Evolutionary conservation across 1,284 basidiomycete genomes (phyloP), one percentile per base, ranked within the genome.

Genomic region (Cryptococcus deneoformans): DNA sequence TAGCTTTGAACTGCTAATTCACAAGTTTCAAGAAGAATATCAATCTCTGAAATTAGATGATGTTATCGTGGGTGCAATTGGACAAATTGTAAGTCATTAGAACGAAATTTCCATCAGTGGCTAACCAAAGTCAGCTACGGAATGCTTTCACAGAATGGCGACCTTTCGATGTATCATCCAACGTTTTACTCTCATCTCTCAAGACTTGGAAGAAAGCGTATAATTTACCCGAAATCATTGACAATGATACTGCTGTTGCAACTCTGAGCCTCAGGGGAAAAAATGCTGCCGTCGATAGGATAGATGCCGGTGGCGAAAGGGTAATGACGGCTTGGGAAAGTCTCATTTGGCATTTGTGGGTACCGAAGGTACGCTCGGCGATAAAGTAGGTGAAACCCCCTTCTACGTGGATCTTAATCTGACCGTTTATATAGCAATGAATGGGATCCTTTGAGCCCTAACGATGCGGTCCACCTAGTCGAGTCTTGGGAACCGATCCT

Each of bases 321-420:
- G 51, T 81, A 0, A 99, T 99, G 96, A 93, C 93, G 5, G 88
- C 96, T 0, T 99, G 90, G 75, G 95, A 99, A 73, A 89, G 88
- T 56, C 80, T 99, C 20, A 79, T 99, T 14, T 99, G 95, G 94
- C 89, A 88, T 61, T 81, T 89, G 6, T 99, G 94, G 95, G 80
- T 99, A 29, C 96, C 96, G 0, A 88, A 85, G 75, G 87, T 99
- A n/a, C 86, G 96, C 36, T 89, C 89, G 0, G 82, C 85, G 8
- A 85, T 96, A 75, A 96, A 96, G 81, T 82, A 57, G 64, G 80
- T 77, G 5, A 5, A 36, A 34, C 14, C 5, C 5, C 16, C 36
- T 24, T 12, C 24, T 16, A 6, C 14, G 14, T 47, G 24, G 20
- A 29, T 8, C 29, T 36, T 46, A 40, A 44, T 29, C 57, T 57